A percentile compares a stretch with the other conserved stretches of the same genome.
Evolutionary conservation across 1,284 basidiomycete genomes (phyloP).

Genomic region (Leccinum fuscescens): DNA sequence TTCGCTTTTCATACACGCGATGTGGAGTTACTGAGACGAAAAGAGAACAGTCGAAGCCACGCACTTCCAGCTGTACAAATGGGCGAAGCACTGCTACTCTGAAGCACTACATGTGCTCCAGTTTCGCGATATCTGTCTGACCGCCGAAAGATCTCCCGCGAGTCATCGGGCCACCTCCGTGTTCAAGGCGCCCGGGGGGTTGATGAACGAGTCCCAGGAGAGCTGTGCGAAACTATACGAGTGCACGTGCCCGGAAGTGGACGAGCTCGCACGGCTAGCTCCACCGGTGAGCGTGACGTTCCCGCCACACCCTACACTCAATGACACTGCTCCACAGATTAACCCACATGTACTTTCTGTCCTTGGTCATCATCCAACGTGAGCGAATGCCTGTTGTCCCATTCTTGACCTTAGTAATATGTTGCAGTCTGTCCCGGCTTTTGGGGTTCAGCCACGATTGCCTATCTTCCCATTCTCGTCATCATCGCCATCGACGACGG

Average conservation of each 20-base stretch:
- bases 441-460: constrained; percentile 72
- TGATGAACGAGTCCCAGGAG: too few relatives aligned
- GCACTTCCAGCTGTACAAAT: constrained; percentile 75
- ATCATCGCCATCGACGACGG: constrained; percentile 95
- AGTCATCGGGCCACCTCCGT: too few relatives aligned
- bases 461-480: constrained; percentile 83
- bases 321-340: too few relatives aligned
- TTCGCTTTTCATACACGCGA: too few relatives aligned
- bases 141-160: constrained; percentile 26
- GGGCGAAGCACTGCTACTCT: constrained; percentile 73
- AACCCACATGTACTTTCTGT: too few relatives aligned
- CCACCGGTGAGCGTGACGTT: constrained; percentile 3
- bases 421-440: constrained; percentile 82
- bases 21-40: too few relatives aligned
- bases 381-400: constrained; percentile 17
- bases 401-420: constrained; percentile 7
- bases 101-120: constrained; percentile 78
- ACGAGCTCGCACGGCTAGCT: constrained; percentile 64
- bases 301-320: too few relatives aligned
- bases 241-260: constrained; percentile 47
- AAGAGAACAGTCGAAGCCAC: too few relatives aligned
- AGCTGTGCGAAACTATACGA: too few relatives aligned
- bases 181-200: too few relatives aligned
- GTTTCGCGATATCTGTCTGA: constrained; percentile 66
- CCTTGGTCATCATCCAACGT: constrained; percentile 57